A percentile compares a stretch with the other conserved stretches of the same genome.
Evolutionary conservation across 2,329 filamentous ascomycete species (phyloP).

Genomic region (Fusarium poae): DNA sequence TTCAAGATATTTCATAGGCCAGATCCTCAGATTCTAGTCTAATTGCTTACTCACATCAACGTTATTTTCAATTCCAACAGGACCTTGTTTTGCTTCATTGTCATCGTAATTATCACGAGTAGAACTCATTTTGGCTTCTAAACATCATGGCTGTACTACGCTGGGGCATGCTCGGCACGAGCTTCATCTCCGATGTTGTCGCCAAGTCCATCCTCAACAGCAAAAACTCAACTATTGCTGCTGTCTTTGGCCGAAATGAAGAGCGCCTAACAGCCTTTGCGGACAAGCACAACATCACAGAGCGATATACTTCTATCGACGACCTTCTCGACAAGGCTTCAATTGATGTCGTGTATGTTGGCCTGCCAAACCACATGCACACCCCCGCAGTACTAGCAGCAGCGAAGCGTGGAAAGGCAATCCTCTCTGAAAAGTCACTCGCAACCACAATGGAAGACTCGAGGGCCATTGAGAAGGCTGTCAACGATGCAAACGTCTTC

Average conservation of each 20-base stretch:
- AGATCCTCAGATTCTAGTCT: not conserved
- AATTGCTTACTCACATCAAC: not conserved
- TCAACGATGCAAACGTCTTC: constrained; percentile 1
- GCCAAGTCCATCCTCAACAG: constrained; percentile 20
- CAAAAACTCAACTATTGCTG: constrained; percentile 12
- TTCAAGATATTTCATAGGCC: not conserved
- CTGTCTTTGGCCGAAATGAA: constrained; percentile 21
- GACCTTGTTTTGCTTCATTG: accelerated
- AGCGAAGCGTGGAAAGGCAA: constrained; percentile 25
- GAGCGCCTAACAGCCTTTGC: constrained; percentile 1
- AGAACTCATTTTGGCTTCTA: accelerated
- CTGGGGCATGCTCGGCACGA: constrained; percentile 27
- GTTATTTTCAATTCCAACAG: not conserved
- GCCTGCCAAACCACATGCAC: constrained; percentile 29
- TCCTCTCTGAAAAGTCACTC: constrained; percentile 16
- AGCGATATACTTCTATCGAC: constrained; percentile 13
- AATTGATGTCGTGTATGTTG: constrained; percentile 22
- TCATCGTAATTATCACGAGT: accelerated
- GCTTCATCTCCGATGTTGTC: constrained; percentile 26
- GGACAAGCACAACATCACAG: constrained; percentile 10
- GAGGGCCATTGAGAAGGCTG: not conserved
- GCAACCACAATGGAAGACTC: constrained; percentile 22
- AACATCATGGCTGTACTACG: not conserved
- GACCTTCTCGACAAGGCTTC: constrained; percentile 11
- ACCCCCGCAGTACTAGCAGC: constrained; percentile 21